Evolutionary conservation across 1,284 basidiomycete species (phyloP), one percentile per base, ranked within the genome.

Genomic region (Apiotrichum laibachii): DNA sequence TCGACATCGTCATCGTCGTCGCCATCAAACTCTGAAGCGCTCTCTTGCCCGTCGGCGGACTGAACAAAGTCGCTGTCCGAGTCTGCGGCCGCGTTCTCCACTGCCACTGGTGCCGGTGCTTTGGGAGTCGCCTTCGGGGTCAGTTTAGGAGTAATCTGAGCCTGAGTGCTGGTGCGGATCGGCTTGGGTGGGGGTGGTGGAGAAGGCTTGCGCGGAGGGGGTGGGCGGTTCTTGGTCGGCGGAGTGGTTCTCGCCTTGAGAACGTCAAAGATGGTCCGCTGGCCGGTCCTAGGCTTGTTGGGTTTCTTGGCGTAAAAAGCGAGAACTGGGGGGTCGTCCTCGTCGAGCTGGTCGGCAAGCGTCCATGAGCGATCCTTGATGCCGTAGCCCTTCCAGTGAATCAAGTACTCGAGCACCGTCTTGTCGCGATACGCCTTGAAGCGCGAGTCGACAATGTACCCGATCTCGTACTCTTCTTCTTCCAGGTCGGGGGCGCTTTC

Each of bases 261-360:
- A 8, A 58, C 21, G 40, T 57, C 57, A 5, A 56, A 31, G 6
- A 56, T 26, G 16, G 53, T 60, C 11, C 44, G 47, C 26, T 57
- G 56, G 21, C 16, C 50, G 22, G 40, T 37, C 5, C 50, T 40
- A 1, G 70, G 70, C 50, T 71, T 73, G 15, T 37, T 49, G 11
- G 72, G 73, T 42, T 71, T 39, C 34, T 61, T 56, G 33, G 55
- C 51, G 55, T 70, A 73, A 51, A 72, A 72, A 2, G 64, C 64
- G 5, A 71, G 21, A 15, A 73, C 72, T 16, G 67, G 69, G 18
- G 68, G 67, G 59, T 73, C 80, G 57, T 82, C 80, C 67, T 70
- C 66, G 31, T 75, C 69, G 35, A 76, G 67, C 53, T 75, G 67
- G 22, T 58, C 60, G 11, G 70, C 74, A 1, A 48, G 44, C 4